These are phyloP conservation scores for Plasmodium sp. DNA, from an alignment of 169 alveolate species.

Conservation along the genomic window DNA sequence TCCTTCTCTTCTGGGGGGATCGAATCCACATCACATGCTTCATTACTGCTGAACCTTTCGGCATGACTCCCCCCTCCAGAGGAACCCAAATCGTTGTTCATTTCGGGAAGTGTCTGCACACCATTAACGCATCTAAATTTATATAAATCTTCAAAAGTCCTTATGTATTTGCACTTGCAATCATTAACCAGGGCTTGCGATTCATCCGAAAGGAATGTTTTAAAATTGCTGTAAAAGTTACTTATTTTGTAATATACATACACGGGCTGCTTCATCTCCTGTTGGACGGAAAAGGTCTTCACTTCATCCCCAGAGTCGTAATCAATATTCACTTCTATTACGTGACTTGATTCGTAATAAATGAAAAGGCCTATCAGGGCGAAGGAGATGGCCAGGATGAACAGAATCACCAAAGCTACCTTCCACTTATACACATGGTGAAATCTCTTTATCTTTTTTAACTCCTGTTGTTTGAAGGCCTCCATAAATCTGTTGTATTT, in stretches of 20 bases:
- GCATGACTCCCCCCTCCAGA: not conserved
- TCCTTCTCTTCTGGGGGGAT: not conserved
- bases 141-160: conserved; percentile 33
- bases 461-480: conserved; percentile 56
- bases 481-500: conserved; percentile 28
- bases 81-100: not conserved
- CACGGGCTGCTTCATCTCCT: conserved; percentile 46
- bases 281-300: not conserved
- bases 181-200: conserved; percentile 27
- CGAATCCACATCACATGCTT: not conserved
- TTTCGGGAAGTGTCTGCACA: conserved; percentile 39
- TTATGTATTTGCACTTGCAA: conserved; percentile 13
- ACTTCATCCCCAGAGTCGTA: conserved; percentile 4
- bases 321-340: conserved; percentile 15
- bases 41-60: not conserved
- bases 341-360: conserved; percentile 34
- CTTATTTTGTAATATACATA: conserved; percentile 50
- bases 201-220: conserved; percentile 38
- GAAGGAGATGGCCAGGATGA: conserved; percentile 4
- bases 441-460: conserved; percentile 19
- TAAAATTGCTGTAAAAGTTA: conserved; percentile 31
- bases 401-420: not conserved
- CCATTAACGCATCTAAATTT: conserved; percentile 31
- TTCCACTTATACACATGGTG: conserved; percentile 56
- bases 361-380: conserved; percentile 30